phyloP scores from a whole-genome alignment of 805 yeast genomes.

The Candida ipomoeae region DNA sequence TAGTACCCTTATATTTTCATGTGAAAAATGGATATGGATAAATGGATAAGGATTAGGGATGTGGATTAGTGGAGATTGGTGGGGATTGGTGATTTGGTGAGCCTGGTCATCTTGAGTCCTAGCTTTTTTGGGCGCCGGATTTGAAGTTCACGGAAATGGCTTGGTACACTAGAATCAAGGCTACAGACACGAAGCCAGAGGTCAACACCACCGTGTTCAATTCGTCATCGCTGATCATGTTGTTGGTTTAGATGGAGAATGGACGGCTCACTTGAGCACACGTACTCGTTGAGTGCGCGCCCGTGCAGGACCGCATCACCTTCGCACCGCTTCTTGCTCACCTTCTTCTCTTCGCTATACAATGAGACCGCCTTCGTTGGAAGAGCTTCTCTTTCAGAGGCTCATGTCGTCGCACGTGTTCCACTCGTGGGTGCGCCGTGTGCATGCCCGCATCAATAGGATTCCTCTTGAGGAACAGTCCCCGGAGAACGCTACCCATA shows the following conservation, averaged over 20 bases:
- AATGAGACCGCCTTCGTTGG: conserved; percentile 13
- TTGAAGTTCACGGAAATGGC: conserved; percentile 50
- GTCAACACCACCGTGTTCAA: conserved; percentile 67
- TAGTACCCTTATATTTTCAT: too few relatives aligned
- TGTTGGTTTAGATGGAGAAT: not conserved
- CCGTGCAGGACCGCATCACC: conserved; percentile 1
- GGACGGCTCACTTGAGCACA: not conserved
- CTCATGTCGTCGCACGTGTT: conserved; percentile 57
- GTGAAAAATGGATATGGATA: too few relatives aligned
- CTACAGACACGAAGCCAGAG: conserved; percentile 69
- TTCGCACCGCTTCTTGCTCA: not conserved
- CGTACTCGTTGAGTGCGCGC: conserved; percentile 4
- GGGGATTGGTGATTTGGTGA: too few relatives aligned
- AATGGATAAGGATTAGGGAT: too few relatives aligned
- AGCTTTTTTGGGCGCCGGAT: conserved; percentile 3
- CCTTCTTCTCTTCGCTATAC: not conserved
- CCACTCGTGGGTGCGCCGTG: conserved; percentile 55
- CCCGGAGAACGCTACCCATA: conserved; percentile 18
- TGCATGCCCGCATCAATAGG: conserved; percentile 63
- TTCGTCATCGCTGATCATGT: conserved; percentile 82
- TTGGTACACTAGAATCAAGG: conserved; percentile 70
- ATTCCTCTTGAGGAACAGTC: conserved; percentile 41
- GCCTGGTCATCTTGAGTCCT: not conserved
- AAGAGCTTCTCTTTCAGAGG: conserved; percentile 28
- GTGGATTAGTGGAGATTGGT: too few relatives aligned